Percentiles rank a stretch among this genome's conserved stretches.
These are phyloP conservation scores for Apiospora saccharicola DNA, from an alignment of 2,329 filamentous ascomycete species.

Conservation along the genomic window DNA sequence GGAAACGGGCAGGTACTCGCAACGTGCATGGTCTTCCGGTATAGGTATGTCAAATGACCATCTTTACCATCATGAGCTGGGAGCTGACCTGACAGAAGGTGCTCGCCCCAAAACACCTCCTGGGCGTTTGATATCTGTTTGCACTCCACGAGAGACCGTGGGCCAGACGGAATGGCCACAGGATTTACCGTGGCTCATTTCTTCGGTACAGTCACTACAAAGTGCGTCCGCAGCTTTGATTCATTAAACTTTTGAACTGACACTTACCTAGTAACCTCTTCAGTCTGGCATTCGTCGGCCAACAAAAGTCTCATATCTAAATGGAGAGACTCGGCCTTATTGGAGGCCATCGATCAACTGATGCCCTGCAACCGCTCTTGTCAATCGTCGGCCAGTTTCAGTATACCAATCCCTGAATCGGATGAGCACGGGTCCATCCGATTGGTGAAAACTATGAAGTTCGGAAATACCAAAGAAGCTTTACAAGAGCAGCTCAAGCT, in stretches of 20 bases:
- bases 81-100: not conserved
- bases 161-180: not conserved
- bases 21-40: not conserved
- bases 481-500: slow-evolving; percentile 15
- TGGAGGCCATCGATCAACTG: not conserved
- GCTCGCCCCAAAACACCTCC: not conserved
- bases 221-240: not conserved
- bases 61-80: too few species aligned
- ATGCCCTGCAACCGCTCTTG: not conserved
- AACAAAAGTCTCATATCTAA: not conserved
- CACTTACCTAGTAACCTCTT: not conserved
- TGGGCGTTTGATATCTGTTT: not conserved
- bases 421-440: not conserved
- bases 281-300: not conserved
- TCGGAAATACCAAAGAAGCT: not conserved
- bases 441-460: not conserved
- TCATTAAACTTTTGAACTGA: not conserved
- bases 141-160: not conserved
- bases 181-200: slow-evolving; percentile 5
- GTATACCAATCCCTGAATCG: not conserved
- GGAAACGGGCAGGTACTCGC: not conserved
- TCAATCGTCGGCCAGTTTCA: not conserved
- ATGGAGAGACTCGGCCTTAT: not conserved
- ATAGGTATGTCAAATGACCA: not conserved
- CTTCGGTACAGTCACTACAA: not conserved